A percentile compares a stretch with the other conserved stretches of the same genome.
phyloP scores from a whole-genome alignment of 768 basidiomycete species.

The Russula lepida region DNA sequence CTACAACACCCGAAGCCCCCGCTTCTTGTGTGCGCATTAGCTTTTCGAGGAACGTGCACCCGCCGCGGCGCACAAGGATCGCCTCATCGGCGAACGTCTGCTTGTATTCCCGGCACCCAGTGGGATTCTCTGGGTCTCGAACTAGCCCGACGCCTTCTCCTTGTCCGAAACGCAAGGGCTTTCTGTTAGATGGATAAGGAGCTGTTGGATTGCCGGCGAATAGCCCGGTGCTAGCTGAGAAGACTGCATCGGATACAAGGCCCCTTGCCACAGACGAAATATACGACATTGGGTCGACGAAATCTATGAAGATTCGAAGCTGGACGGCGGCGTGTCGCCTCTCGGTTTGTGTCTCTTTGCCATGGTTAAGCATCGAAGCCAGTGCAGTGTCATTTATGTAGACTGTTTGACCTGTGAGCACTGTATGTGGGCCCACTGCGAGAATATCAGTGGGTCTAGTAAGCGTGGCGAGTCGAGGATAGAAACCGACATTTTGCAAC shows the following conservation, averaged over 20 bases:
- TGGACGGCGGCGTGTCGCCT: slow-evolving; percentile 40
- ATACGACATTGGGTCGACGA: slow-evolving; percentile 39
- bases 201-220: slow-evolving; percentile 60
- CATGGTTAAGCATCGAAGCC: slow-evolving; percentile 29
- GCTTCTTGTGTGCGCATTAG: slow-evolving; percentile 56
- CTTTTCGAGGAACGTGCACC: slow-evolving; percentile 86
- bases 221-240: slow-evolving; percentile 53
- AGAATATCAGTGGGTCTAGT: neutral
- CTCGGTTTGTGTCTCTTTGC: slow-evolving; percentile 10
- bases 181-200: slow-evolving; percentile 22
- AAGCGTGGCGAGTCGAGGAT: neutral
- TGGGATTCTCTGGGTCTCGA: slow-evolving; percentile 42
- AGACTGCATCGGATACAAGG: slow-evolving; percentile 37
- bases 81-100: slow-evolving; percentile 41
- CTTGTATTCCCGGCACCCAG: slow-evolving; percentile 54
- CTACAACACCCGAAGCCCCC: slow-evolving; percentile 70
- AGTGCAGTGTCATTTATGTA: slow-evolving; percentile 64
- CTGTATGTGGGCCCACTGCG: slow-evolving; percentile 73
- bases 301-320: slow-evolving; percentile 51
- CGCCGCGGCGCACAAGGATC: slow-evolving; percentile 64
- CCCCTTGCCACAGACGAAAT: slow-evolving; percentile 34
- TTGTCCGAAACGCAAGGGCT: slow-evolving; percentile 38
- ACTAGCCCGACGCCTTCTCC: slow-evolving; percentile 47
- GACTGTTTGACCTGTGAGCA: slow-evolving; percentile 73
- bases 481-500: slow-evolving; percentile 61